Percentiles rank a stretch among this genome's conserved stretches.
These are phyloP conservation scores for Exophiala sideris DNA, from an alignment of 2,329 filamentous ascomycete species.

Conservation along the genomic window DNA sequence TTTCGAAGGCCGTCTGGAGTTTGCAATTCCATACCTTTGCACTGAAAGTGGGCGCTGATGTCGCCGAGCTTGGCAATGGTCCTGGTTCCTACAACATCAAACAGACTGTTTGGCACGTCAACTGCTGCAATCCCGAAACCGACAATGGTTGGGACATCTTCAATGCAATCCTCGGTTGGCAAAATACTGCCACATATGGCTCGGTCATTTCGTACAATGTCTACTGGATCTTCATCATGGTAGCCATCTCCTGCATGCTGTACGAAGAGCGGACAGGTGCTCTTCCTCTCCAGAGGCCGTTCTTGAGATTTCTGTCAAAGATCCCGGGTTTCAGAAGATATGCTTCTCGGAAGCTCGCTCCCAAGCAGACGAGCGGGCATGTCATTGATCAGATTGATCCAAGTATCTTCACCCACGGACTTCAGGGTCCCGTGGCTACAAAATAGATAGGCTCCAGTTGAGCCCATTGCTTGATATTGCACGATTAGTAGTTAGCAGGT, in stretches of 20 bases:
- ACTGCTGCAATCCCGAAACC: constrained; percentile 72
- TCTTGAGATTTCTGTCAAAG: not conserved
- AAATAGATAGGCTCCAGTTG: not conserved
- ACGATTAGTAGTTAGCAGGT: not conserved
- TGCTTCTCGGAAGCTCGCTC: not conserved
- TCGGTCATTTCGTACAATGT: constrained; percentile 83
- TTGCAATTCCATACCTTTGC: constrained; percentile 70
- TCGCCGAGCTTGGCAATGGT: constrained; percentile 60
- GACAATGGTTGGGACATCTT: constrained; percentile 83
- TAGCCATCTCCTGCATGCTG: constrained; percentile 47
- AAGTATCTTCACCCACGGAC: not conserved
- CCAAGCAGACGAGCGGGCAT: not conserved
- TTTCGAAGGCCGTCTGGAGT: constrained; percentile 72
- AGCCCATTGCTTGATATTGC: not conserved
- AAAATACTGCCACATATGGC: constrained; percentile 82
- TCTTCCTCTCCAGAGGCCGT: not conserved
- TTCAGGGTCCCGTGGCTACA: not conserved
- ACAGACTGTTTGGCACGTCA: constrained; percentile 77
- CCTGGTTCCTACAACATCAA: constrained; percentile 77
- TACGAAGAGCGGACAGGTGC: not conserved
- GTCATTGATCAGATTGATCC: not conserved
- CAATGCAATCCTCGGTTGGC: constrained; percentile 82
- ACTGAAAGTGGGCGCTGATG: constrained; percentile 54
- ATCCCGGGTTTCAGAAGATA: constrained; percentile 1
- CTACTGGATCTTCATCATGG: constrained; percentile 75